A percentile compares a stretch with the other conserved stretches of the same genome.
Evolutionary conservation across 169 alveolate species (phyloP).

Genomic region (Eimeria sp.): DNA sequence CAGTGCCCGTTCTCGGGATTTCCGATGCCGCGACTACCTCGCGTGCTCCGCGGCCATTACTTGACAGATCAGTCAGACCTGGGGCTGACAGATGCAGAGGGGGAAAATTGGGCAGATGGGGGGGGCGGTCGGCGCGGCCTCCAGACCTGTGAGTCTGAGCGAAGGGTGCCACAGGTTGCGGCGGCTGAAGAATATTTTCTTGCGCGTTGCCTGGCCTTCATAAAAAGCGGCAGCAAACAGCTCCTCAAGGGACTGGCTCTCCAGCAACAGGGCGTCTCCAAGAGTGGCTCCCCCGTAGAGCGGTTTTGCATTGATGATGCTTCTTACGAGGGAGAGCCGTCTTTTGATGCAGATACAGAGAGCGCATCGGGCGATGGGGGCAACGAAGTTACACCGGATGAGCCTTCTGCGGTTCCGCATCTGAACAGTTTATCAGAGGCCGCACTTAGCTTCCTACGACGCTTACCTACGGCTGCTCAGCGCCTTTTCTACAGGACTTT

Average conservation of each 20-base stretch:
- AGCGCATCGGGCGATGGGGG: neutral
- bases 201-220: constrained; percentile 29
- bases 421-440: constrained; percentile 11
- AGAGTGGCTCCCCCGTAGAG: neutral
- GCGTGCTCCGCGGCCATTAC: constrained; percentile 71
- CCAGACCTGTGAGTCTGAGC: constrained; percentile 55
- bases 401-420: constrained; percentile 37
- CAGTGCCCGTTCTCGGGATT: constrained; percentile 81
- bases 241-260: constrained; percentile 34
- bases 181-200: constrained; percentile 67
- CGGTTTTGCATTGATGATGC: neutral
- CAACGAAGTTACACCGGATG: constrained; percentile 31
- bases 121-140: constrained; percentile 46
- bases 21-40: constrained; percentile 78
- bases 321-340: neutral
- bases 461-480: constrained; percentile 70
- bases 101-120: constrained; percentile 52
- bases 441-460: constrained; percentile 31
- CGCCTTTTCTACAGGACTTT: constrained; percentile 70
- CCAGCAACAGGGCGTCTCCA: neutral
- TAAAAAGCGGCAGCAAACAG: constrained; percentile 6
- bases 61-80: constrained; percentile 77
- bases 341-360: neutral
- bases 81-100: constrained; percentile 80
- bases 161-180: constrained; percentile 50